Base-by-base conservation (phyloP, 371 early-diverging fungal genomes). In the Apophysomyces sp. region DNA sequence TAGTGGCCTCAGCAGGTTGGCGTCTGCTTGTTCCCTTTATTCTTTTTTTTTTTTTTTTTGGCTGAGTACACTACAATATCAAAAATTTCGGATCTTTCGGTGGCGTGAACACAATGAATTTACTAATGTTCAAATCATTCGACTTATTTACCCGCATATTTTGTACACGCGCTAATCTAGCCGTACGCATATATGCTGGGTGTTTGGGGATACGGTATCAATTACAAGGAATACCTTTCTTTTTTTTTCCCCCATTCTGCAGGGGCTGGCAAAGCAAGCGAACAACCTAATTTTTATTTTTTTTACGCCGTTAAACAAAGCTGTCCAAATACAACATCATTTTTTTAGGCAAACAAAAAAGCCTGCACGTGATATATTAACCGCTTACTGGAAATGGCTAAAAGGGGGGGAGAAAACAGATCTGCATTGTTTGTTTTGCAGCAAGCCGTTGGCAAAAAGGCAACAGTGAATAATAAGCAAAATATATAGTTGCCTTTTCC, bases 221-320 rank as follows among this genome's bases (percentile, higher is more conserved):
- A 37, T 37, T 37, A 37, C 37, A 37, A 37, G 37, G 37, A 37
- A 37, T 2, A 11, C n/a, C n/a, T 37, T 37, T 37, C n/a, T 37
- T 37, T 37, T 11, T 9, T 37, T 37, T 37, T 37, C 37, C 37
- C n/a, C 21, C 41, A 16, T 41, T 41, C 27, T 44, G 49, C 27
- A 44, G 49, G 49, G 49, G 49, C 21, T 3, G 13, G 34, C 34
- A 3, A 2, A 34, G 41, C 41, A 41, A 16, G 49, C 21, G 49
- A 44, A 9, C 21, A 44, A 44, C 49, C 49, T 44, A 44, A 44
- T 18, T 18, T 44, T n/a, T n/a, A n/a, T n/a, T n/a, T n/a, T n/a
- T n/a, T n/a, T 44, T 44, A 44, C 49, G 49, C 49, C 49, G 3
- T 21, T 44, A 44, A 44, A 44, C 49, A 44, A 44, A 44, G 49